phyloP scores from a whole-genome alignment of 306 rosid genomes.

The Cucurbita moschata region DNA sequence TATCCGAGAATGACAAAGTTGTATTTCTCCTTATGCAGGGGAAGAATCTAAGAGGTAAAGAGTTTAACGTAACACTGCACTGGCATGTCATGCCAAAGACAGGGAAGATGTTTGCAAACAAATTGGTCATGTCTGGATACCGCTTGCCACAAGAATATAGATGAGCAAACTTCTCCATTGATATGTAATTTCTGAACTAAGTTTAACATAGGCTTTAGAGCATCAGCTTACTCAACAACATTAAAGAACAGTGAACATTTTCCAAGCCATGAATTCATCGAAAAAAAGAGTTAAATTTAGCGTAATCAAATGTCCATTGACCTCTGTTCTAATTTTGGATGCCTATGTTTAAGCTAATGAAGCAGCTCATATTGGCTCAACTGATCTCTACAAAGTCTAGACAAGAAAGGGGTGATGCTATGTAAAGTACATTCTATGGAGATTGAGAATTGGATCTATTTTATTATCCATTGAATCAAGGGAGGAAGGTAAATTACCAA shows the following conservation, averaged over 20 bases:
- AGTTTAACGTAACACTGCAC: conserved; percentile 78
- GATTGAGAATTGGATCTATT: neutral
- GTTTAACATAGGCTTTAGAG: neutral
- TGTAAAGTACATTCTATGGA: neutral
- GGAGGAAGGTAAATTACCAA: neutral
- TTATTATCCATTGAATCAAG: neutral
- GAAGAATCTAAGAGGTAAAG: conserved; percentile 72
- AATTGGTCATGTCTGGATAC: conserved; percentile 64
- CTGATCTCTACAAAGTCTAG: neutral
- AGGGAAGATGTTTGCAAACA: conserved; percentile 77
- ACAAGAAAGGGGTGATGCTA: neutral
- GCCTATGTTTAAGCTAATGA: too few species aligned
- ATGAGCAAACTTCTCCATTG: conserved; percentile 20
- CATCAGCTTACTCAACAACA: neutral
- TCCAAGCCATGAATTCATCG: neutral
- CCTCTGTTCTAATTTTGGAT: neutral
- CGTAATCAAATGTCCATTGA: neutral
- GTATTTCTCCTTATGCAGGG: conserved; percentile 33
- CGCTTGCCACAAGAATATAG: conserved; percentile 62
- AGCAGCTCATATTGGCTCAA: neutral
- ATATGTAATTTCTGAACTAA: neutral
- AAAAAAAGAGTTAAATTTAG: neutral
- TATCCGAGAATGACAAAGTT: neutral
- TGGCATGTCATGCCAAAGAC: conserved; percentile 99
- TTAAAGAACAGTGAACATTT: neutral